A percentile compares a stretch with the other conserved stretches of the same genome.
phyloP scores from a whole-genome alignment of 2,329 filamentous ascomycete species.

The Cladosporium sp. region DNA sequence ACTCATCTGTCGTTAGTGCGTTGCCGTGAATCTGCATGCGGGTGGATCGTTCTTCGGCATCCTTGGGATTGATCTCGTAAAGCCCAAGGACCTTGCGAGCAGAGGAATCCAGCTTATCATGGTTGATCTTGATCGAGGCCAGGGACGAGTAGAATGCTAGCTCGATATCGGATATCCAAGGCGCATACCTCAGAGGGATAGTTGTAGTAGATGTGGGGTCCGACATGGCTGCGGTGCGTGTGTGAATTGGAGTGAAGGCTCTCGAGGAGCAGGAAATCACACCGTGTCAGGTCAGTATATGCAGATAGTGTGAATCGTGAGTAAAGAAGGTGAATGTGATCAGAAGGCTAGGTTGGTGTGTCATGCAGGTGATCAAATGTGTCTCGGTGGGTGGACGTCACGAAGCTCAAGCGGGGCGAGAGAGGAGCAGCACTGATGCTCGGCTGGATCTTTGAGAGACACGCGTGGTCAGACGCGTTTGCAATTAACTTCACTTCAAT shows the following conservation, averaged over 20 bases:
- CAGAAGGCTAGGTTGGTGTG: background rate
- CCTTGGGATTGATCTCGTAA: conserved; percentile 75
- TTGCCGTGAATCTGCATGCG: conserved; percentile 88
- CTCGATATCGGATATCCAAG: conserved; percentile 91
- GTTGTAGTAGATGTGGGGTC: conserved; percentile 5
- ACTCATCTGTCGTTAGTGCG: conserved; percentile 80
- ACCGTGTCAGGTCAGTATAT: background rate
- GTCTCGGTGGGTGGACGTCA: background rate
- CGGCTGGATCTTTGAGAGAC: no score
- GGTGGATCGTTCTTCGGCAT: conserved; percentile 70
- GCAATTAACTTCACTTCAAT: conserved; percentile 2
- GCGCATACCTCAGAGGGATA: conserved; percentile 65
- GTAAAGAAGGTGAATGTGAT: background rate
- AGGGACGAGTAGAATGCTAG: conserved; percentile 90
- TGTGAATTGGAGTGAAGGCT: background rate
- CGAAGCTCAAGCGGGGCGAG: background rate
- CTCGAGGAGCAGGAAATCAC: background rate
- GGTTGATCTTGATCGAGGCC: conserved; percentile 90
- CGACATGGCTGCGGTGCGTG: background rate
- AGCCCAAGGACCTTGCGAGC: conserved; percentile 79
- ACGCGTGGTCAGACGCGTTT: background rate
- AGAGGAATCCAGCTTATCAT: conserved; percentile 95
- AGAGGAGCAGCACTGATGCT: no score
- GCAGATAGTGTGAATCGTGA: background rate
- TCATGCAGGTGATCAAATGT: background rate